Evolutionary conservation across 352 stramenopile species (phyloP).

Genomic region (Phytophthora podocarpi): DNA sequence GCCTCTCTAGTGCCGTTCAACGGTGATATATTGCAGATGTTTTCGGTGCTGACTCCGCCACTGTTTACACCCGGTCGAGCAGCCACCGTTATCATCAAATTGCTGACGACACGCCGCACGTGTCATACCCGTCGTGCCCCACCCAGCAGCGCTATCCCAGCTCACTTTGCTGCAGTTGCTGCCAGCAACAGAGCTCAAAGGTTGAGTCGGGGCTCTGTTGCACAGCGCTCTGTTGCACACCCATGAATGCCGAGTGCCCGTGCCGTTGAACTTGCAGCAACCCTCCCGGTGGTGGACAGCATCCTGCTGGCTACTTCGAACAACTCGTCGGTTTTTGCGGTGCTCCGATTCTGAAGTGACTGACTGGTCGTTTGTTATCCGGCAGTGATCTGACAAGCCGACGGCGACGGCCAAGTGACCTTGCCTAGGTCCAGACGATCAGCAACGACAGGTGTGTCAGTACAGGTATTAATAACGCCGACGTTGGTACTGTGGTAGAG

Average conservation of each 20-base stretch:
- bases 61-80: slow-evolving; percentile 19
- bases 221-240: background rate
- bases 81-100: slow-evolving; percentile 20
- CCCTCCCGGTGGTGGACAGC: slow-evolving; percentile 17
- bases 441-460: no score
- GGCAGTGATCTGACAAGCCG: no score
- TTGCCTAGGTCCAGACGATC: no score
- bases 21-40: slow-evolving; percentile 6
- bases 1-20: slow-evolving; percentile 8
- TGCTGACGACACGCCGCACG: slow-evolving; percentile 5
- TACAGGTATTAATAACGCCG: no score
- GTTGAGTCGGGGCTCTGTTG: slow-evolving; percentile 1
- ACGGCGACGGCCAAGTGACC: no score
- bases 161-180: background rate
- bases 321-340: slow-evolving; percentile 27
- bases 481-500: no score
- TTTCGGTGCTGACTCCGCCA: slow-evolving; percentile 25
- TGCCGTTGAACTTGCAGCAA: slow-evolving; percentile 21
- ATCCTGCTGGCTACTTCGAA: slow-evolving; percentile 22
- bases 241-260: background rate
- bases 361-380: background rate
- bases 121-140: no score
- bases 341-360: slow-evolving; percentile 27
- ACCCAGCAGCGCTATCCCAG: background rate
- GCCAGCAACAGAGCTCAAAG: background rate